Evolutionary conservation across 179 eudicot genomes (phyloP).

Genomic region (Carnegiea gigantea): DNA sequence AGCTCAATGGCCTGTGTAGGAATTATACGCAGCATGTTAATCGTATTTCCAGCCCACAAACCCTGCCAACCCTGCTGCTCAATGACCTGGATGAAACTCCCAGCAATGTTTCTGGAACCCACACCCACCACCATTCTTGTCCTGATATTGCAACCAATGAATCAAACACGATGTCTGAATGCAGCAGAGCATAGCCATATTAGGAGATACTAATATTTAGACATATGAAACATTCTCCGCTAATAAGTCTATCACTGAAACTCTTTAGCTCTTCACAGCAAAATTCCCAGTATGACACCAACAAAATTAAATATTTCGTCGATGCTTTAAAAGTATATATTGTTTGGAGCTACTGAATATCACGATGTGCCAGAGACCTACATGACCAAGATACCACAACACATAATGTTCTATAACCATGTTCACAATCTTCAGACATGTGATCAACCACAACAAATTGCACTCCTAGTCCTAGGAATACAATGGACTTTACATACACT

Average conservation of each 20-base stretch:
- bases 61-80: constrained; percentile 91
- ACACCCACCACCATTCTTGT: constrained; percentile 99
- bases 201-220: constrained; percentile 6
- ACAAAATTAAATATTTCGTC: neutral
- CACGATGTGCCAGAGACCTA: neutral
- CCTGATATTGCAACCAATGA: constrained; percentile 47
- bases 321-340: neutral
- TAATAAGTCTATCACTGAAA: neutral
- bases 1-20: constrained; percentile 97
- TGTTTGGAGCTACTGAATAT: neutral
- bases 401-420: neutral
- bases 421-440: neutral
- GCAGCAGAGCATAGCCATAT: constrained; percentile 9
- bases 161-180: constrained; percentile 24
- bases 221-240: constrained; percentile 1
- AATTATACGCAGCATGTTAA: constrained; percentile 92
- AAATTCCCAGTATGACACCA: neutral
- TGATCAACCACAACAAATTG: neutral
- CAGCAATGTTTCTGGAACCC: constrained; percentile 73
- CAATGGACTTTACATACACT: neutral
- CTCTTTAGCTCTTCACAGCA: neutral
- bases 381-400: neutral
- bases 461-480: neutral
- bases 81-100: constrained; percentile 74
- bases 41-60: constrained; percentile 89